Evolutionary conservation across 2,329 filamentous ascomycete genomes (phyloP).

Genomic region (Pseudodiploospora longispora): DNA sequence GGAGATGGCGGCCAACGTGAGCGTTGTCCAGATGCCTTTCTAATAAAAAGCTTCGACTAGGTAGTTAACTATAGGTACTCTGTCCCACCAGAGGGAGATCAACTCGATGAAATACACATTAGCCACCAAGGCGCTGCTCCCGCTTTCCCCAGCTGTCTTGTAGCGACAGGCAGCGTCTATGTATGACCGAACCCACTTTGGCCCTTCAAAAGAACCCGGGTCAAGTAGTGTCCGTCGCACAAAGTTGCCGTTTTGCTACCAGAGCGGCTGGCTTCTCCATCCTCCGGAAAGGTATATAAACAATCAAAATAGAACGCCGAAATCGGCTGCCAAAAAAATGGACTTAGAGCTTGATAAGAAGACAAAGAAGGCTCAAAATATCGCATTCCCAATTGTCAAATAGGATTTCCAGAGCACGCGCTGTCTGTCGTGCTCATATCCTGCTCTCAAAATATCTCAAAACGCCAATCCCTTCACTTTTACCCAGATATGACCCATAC

Average conservation of each 20-base stretch:
- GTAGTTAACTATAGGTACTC: no score
- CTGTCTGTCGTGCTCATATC: constrained; percentile 11
- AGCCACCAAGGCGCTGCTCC: constrained; percentile 17
- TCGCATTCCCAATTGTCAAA: constrained; percentile 15
- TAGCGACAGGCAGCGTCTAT: no score
- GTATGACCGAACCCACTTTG: no score
- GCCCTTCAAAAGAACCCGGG: no score
- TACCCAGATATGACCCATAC: constrained; percentile 13
- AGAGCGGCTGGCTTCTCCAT: no score
- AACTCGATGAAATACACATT: constrained; percentile 19
- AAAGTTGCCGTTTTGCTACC: no score
- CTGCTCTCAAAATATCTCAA: constrained; percentile 14
- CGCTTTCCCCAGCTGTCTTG: no score
- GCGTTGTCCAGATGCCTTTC: no score
- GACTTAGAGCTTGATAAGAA: constrained; percentile 6
- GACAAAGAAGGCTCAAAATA: constrained; percentile 9
- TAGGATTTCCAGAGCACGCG: constrained; percentile 15
- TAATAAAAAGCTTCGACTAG: no score
- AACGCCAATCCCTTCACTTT: constrained; percentile 22
- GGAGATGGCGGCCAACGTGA: no score
- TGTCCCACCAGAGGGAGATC: no score
- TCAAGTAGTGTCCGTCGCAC: no score
- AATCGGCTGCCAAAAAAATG: neutral
- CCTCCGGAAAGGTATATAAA: neutral
- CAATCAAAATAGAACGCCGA: constrained; percentile 11